Conservation (phyloP, 1,284 basidiomycete genomes). For the Ustilago bromivora region DNA sequence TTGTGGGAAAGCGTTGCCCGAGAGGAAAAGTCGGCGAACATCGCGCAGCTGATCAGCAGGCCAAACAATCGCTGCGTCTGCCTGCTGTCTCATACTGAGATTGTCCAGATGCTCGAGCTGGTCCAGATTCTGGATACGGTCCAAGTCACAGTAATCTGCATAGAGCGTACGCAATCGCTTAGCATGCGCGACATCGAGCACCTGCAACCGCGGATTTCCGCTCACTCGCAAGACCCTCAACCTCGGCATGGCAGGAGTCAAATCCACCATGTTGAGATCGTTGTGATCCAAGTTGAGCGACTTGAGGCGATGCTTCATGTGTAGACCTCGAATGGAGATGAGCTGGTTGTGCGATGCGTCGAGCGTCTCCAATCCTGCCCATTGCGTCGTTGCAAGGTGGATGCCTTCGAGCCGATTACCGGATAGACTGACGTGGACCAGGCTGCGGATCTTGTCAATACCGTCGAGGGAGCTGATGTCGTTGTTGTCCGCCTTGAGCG, state of each 20-base stretch:
- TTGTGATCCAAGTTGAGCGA: slow-evolving; percentile 86
- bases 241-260: slow-evolving; percentile 51
- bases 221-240: slow-evolving; percentile 84
- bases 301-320: slow-evolving; percentile 74
- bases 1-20: slow-evolving; percentile 76
- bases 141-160: slow-evolving; percentile 85
- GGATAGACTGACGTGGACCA: slow-evolving; percentile 85
- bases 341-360: slow-evolving; percentile 84
- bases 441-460: slow-evolving; percentile 74
- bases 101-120: slow-evolving; percentile 83
- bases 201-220: slow-evolving; percentile 78
- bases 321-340: slow-evolving; percentile 47
- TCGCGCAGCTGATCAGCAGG: slow-evolving; percentile 83
- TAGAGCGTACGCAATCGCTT: slow-evolving; percentile 88
- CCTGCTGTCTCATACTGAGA: slow-evolving; percentile 88
- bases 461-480: slow-evolving; percentile 82
- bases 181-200: slow-evolving; percentile 78
- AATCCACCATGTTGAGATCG: slow-evolving; percentile 74
- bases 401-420: slow-evolving; percentile 79
- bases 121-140: slow-evolving; percentile 72
- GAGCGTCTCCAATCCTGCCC: slow-evolving; percentile 77
- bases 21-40: slow-evolving; percentile 91
- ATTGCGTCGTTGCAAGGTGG: slow-evolving; percentile 71
- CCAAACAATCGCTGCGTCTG: slow-evolving; percentile 74
- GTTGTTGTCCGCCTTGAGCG: slow-evolving; percentile 89